phyloP scores from a whole-genome alignment of 1,284 basidiomycete species.

The Malassezia nana region DNA sequence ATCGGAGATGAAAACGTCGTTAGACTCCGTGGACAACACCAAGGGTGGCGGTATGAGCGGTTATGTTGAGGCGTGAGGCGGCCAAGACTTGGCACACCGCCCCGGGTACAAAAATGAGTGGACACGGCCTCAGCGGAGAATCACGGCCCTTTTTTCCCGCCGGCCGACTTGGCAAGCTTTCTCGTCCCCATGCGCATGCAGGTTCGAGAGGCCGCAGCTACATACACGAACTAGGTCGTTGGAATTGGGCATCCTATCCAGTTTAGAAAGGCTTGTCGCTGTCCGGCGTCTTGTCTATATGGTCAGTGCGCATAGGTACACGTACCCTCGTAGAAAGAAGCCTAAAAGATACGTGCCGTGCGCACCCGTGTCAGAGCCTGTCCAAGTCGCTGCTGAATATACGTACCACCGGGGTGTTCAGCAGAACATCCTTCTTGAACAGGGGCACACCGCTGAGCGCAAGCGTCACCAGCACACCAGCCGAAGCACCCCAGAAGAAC shows the following conservation, averaged over 20 bases:
- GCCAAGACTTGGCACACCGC: too few relatives aligned
- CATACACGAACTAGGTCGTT: not conserved
- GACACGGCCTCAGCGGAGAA: too few relatives aligned
- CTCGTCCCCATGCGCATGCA: not conserved
- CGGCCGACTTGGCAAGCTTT: not conserved
- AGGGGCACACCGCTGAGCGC: constrained; percentile 15
- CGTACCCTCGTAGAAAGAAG: constrained; percentile 19
- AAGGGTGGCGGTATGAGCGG: too few relatives aligned
- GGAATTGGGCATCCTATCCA: not conserved
- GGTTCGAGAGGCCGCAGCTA: not conserved
- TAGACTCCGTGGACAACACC: not conserved
- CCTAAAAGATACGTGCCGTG: not conserved
- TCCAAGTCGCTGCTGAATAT: not conserved
- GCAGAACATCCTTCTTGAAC: constrained; percentile 15
- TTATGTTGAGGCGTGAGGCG: too few relatives aligned
- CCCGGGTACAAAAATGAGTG: too few relatives aligned
- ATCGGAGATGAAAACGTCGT: not conserved
- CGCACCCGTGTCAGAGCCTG: not conserved
- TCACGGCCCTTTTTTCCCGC: too few relatives aligned
- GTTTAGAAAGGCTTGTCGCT: constrained; percentile 19
- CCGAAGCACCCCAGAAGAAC: constrained; percentile 11
- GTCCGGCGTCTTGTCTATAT: constrained; percentile 15
- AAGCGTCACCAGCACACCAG: constrained; percentile 11
- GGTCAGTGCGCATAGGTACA: constrained; percentile 1
- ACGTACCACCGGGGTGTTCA: constrained; percentile 16